Conservation (phyloP, 164 flowering plant species). For the Buxus sempervirens region DNA sequence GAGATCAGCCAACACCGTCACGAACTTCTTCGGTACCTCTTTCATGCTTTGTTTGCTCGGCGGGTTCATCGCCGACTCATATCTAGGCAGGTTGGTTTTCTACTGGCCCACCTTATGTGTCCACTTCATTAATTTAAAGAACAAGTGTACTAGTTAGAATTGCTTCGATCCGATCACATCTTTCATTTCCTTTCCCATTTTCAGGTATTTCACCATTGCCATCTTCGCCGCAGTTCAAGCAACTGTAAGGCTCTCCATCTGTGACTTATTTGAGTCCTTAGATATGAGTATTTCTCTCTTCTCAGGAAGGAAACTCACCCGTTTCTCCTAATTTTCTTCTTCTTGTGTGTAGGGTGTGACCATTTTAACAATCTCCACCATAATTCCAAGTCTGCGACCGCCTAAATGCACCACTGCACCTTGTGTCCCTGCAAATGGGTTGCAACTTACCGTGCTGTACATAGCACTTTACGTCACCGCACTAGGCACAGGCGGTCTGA, state of each 20-base stretch:
- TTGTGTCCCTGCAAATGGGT: conserved; percentile 55
- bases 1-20: conserved; percentile 73
- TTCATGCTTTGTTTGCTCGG: conserved; percentile 90
- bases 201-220: conserved; percentile 80
- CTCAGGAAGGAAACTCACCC: no score
- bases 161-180: no score
- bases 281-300: no score
- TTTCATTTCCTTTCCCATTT: not conserved
- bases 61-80: conserved; percentile 90
- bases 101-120: not conserved
- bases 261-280: no score
- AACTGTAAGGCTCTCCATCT: conserved; percentile 52
- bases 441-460: conserved; percentile 59
- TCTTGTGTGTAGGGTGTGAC: conserved; percentile 63
- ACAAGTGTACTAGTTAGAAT: no score
- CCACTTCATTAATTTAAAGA: no score
- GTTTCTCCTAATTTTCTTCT: no score
- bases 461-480: conserved; percentile 81
- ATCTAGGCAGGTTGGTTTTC: conserved; percentile 60
- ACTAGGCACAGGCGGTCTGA: conserved; percentile 93
- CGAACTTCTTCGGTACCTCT: conserved; percentile 90
- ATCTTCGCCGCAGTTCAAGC: conserved; percentile 86
- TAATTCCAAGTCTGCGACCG: conserved; percentile 70
- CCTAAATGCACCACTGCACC: conserved; percentile 48
- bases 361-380: conserved; percentile 74